A percentile compares a stretch with the other conserved stretches of the same genome.
These are phyloP conservation scores for Penicillium expansum DNA, from an alignment of 2,329 filamentous ascomycete genomes.

Conservation along the genomic window DNA sequence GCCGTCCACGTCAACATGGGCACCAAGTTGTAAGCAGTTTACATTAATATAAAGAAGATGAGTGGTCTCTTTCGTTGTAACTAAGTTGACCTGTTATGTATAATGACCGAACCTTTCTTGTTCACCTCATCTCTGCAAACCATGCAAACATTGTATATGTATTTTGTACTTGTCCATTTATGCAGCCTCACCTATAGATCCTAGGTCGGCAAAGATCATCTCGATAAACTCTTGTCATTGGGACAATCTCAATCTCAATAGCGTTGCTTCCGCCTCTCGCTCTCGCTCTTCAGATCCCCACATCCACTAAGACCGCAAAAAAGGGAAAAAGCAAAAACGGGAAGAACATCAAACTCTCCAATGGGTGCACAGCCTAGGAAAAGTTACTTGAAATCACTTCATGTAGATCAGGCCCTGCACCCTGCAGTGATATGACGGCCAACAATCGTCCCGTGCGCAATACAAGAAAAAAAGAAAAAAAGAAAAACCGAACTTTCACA, in stretches of 20 bases:
- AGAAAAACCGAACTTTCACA: not conserved
- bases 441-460: not conserved
- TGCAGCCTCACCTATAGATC: not conserved
- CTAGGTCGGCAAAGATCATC: not conserved
- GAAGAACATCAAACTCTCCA: not conserved
- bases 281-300: not conserved
- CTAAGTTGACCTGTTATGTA: conserved; percentile 15
- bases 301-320: not conserved
- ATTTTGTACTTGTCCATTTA: not conserved
- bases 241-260: not conserved
- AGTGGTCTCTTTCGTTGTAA: conserved; percentile 9
- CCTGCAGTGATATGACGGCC: not conserved
- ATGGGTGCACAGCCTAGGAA: not conserved
- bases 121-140: not conserved
- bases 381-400: not conserved
- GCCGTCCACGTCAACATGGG: conserved; percentile 49
- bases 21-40: conserved; percentile 33
- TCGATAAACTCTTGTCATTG: not conserved
- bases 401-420: conserved; percentile 5
- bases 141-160: not conserved
- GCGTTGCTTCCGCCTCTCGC: not conserved
- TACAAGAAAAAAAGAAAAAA: not conserved
- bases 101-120: conserved; percentile 11
- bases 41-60: not conserved
- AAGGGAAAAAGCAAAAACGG: not conserved